Conservation (phyloP, 2,329 filamentous ascomycete species). For the Colletotrichum godetiae region DNA sequence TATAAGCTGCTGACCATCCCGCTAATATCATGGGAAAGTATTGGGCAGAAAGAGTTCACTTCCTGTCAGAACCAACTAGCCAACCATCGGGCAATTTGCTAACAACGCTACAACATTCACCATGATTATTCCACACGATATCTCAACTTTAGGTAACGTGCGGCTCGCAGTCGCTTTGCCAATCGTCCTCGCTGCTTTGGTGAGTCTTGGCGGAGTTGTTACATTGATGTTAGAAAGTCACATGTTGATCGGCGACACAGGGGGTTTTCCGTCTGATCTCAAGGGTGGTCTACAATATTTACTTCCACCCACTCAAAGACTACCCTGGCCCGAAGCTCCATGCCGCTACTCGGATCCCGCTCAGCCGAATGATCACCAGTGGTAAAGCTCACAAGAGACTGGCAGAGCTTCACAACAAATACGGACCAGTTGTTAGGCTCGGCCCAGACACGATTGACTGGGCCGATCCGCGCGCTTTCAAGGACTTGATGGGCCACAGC, state of each 20-base stretch:
- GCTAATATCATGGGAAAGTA: background rate
- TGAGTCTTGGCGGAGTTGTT: background rate
- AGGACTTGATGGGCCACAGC: slow-evolving; percentile 51
- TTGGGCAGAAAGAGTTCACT: background rate
- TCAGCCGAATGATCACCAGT: background rate
- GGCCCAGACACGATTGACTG: slow-evolving; percentile 53
- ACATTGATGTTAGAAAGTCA: background rate
- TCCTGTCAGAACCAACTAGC: background rate
- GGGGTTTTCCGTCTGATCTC: slow-evolving; percentile 10
- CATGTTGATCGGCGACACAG: background rate
- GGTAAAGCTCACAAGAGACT: slow-evolving; percentile 17
- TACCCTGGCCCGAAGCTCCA: slow-evolving; percentile 44
- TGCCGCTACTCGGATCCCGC: slow-evolving; percentile 16
- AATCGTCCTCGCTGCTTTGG: slow-evolving; percentile 3
- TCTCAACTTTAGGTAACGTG: slow-evolving; percentile 6
- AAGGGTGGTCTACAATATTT: slow-evolving; percentile 43
- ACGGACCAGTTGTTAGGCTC: slow-evolving; percentile 52
- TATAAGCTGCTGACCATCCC: background rate
- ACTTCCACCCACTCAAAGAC: slow-evolving; percentile 46
- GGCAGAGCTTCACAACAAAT: slow-evolving; percentile 35
- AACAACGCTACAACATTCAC: background rate
- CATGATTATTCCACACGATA: slow-evolving; percentile 26
- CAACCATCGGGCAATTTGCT: background rate
- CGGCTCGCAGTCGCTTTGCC: slow-evolving; percentile 25
- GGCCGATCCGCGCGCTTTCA: slow-evolving; percentile 48